These are phyloP conservation scores for Xylariaceae sp. DNA, from an alignment of 2,329 filamentous ascomycete genomes.

Conservation along the genomic window DNA sequence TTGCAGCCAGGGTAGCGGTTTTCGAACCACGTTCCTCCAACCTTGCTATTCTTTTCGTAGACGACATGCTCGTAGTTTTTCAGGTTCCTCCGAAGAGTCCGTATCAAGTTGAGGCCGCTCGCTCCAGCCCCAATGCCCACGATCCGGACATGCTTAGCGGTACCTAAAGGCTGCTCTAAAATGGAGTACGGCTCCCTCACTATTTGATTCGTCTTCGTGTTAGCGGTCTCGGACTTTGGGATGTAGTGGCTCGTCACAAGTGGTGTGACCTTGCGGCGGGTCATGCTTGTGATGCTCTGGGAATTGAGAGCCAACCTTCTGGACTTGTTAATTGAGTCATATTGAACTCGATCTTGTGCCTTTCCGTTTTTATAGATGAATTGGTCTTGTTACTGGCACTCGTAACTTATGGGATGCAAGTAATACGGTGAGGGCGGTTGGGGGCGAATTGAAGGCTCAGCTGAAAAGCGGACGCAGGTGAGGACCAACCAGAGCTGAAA, in stretches of 20 bases:
- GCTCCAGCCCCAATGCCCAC: slow-evolving; percentile 54
- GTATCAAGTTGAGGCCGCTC: slow-evolving; percentile 53
- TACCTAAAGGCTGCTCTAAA: slow-evolving; percentile 48
- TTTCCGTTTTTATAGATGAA: slow-evolving; percentile 32
- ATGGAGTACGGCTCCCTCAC: slow-evolving; percentile 43
- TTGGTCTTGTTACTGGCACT: not conserved
- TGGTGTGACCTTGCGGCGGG: slow-evolving; percentile 33
- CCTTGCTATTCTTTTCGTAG: slow-evolving; percentile 62
- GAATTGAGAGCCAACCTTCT: slow-evolving; percentile 35
- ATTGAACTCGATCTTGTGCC: slow-evolving; percentile 15
- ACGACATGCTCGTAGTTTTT: slow-evolving; percentile 54
- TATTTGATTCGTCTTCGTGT: slow-evolving; percentile 22
- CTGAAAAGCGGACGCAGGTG: slow-evolving; percentile 32
- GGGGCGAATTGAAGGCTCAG: slow-evolving; percentile 28
- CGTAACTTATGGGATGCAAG: not conserved
- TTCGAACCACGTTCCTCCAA: slow-evolving; percentile 66
- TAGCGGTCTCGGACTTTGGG: slow-evolving; percentile 28
- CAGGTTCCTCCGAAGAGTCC: slow-evolving; percentile 52
- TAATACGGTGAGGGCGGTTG: slow-evolving; percentile 19
- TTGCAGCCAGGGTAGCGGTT: slow-evolving; percentile 64
- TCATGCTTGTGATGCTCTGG: slow-evolving; percentile 36
- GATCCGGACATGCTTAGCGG: slow-evolving; percentile 50
- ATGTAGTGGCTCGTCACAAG: slow-evolving; percentile 24
- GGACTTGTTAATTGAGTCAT: slow-evolving; percentile 33
- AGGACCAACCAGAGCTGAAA: slow-evolving; percentile 34